A percentile compares a stretch with the other conserved stretches of the same genome.
These are phyloP conservation scores for Metschnikowia similis DNA, from an alignment of 805 yeast genomes.

Conservation along the genomic window DNA sequence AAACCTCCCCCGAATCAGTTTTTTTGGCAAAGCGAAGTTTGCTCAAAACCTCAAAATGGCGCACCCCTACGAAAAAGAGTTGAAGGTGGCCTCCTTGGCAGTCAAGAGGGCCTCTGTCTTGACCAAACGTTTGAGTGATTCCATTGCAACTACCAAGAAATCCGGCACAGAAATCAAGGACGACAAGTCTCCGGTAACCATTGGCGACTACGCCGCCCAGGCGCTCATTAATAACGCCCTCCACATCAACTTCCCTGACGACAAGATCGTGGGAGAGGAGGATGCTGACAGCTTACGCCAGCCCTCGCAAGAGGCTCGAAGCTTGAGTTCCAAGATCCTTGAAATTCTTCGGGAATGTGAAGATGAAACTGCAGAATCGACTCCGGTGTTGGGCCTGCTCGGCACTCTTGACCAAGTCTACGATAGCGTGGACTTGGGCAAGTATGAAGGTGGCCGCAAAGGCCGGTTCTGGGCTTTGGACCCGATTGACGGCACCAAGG, in stretches of 20 bases:
- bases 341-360: conserved; percentile 56
- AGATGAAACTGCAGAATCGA: conserved; percentile 30
- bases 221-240: conserved; percentile 87
- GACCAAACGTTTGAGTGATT: conserved; percentile 62
- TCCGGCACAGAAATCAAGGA: conserved; percentile 67
- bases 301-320: conserved; percentile 36
- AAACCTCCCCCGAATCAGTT: background rate
- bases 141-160: conserved; percentile 42
- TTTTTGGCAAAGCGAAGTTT: background rate
- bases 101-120: conserved; percentile 81
- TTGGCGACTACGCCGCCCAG: conserved; percentile 96
- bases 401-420: conserved; percentile 46
- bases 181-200: conserved; percentile 92
- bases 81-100: conserved; percentile 79
- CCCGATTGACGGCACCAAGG: conserved; percentile 97
- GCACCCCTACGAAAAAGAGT: conserved; percentile 56
- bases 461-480: conserved; percentile 97
- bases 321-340: conserved; percentile 53
- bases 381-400: conserved; percentile 39
- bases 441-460: conserved; percentile 67
- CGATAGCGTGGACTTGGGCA: conserved; percentile 72
- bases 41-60: conserved; percentile 6
- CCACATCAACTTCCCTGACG: conserved; percentile 71
- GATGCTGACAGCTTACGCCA: conserved; percentile 63
- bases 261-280: conserved; percentile 92